Conservation (phyloP, 139 green algal species). For the Trebouxia sp. region DNA sequence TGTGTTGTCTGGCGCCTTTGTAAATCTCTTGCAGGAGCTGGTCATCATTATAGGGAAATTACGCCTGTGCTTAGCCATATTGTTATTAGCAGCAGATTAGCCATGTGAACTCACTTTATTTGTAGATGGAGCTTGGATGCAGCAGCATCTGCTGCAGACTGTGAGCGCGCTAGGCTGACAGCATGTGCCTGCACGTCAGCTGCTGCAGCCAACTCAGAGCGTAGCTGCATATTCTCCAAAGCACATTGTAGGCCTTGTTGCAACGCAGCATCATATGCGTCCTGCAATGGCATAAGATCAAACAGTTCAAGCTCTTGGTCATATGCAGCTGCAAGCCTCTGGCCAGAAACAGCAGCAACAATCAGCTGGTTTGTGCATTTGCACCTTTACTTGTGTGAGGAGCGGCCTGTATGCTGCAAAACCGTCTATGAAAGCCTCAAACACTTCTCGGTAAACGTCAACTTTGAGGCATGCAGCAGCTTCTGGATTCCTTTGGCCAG, state of each 20-base stretch:
- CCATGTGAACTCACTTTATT: neutral
- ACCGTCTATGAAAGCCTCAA: constrained; percentile 18
- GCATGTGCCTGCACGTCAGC: neutral
- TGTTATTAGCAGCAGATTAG: neutral
- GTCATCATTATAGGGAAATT: neutral
- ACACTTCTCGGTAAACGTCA: neutral
- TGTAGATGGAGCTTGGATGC: constrained; percentile 22
- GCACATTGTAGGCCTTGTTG: constrained; percentile 21
- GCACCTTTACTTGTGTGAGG: constrained; percentile 7
- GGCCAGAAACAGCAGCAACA: neutral
- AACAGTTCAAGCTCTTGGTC: neutral
- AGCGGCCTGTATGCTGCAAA: constrained; percentile 18
- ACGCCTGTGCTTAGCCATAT: neutral
- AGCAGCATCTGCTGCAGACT: constrained; percentile 14
- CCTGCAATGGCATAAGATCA: neutral
- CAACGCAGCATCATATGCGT: constrained; percentile 1
- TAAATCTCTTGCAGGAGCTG: neutral
- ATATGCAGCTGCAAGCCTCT: neutral
- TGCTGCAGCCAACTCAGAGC: constrained; percentile 21
- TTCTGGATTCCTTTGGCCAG: constrained; percentile 10
- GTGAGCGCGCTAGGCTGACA: constrained; percentile 10
- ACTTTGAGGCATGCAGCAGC: constrained; percentile 6
- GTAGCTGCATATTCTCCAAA: constrained; percentile 5
- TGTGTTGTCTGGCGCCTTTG: neutral
- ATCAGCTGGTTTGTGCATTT: neutral